A percentile compares a stretch with the other conserved stretches of the same genome.
Conservation (phyloP, 192 early-diverging fungal genomes). For the Geranomyces variabilis region DNA sequence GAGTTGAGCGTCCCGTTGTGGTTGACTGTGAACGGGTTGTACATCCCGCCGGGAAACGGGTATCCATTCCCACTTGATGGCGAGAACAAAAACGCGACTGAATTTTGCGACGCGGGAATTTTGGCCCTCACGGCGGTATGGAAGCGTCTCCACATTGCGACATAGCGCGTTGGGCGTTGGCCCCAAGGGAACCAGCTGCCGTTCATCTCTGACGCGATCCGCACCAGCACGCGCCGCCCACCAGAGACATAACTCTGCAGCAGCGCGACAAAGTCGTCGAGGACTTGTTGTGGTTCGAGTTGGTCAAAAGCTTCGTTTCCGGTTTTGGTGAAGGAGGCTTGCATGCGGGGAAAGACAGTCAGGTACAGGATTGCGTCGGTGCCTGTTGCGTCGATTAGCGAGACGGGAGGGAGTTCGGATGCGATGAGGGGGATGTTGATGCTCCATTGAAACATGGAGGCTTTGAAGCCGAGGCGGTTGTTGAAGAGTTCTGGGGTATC, state of each 20-base stretch:
- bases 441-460: constrained; percentile 39
- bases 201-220: constrained; percentile 44
- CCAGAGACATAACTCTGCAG: constrained; percentile 6
- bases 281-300: constrained; percentile 14
- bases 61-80: constrained; percentile 27
- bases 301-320: constrained; percentile 19
- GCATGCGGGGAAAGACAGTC: constrained; percentile 32
- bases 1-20: constrained; percentile 8
- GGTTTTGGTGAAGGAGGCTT: constrained; percentile 2
- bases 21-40: constrained; percentile 3
- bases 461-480: constrained; percentile 43
- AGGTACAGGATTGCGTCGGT: constrained; percentile 37
- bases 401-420: constrained; percentile 8
- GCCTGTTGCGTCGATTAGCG: constrained; percentile 22
- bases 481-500: constrained; percentile 50
- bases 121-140: constrained; percentile 15
- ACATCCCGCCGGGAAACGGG: constrained; percentile 17
- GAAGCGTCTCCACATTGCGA: constrained; percentile 27
- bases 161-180: constrained; percentile 33
- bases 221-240: constrained; percentile 30
- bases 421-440: constrained; percentile 38
- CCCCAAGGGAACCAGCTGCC: constrained; percentile 2
- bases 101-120: not conserved
- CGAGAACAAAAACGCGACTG: constrained; percentile 31
- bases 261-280: constrained; percentile 32